Conservation (phyloP, 805 yeast species). For the Sugiyamaella valdiviana region DNA sequence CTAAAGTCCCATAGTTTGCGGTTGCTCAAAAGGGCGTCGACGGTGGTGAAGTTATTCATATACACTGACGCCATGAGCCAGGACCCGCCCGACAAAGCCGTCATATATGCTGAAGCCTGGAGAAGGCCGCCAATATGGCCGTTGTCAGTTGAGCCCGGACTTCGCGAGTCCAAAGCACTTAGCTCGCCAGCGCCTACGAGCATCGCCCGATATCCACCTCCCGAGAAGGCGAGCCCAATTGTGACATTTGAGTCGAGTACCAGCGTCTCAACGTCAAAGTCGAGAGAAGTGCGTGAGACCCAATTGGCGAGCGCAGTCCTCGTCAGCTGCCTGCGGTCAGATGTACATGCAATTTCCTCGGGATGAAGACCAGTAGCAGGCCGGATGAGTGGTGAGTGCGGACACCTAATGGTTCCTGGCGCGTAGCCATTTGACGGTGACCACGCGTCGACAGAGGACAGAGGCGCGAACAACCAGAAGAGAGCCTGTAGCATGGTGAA, state of each 20-base stretch:
- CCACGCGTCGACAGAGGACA: slow-evolving; percentile 8
- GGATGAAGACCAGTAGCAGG: slow-evolving; percentile 9
- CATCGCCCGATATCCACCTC: slow-evolving; percentile 93
- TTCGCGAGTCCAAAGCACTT: slow-evolving; percentile 70
- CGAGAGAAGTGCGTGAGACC: slow-evolving; percentile 41
- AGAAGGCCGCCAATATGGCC: slow-evolving; percentile 65
- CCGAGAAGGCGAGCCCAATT: slow-evolving; percentile 53
- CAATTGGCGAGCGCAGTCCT: slow-evolving; percentile 36
- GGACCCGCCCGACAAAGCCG: slow-evolving; percentile 78
- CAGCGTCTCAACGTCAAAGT: slow-evolving; percentile 39
- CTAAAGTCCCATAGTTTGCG: slow-evolving; percentile 59
- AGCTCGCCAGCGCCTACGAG: slow-evolving; percentile 74
- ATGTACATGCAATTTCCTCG: slow-evolving; percentile 22
- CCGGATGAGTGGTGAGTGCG: slow-evolving; percentile 20
- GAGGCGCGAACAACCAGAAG: neutral
- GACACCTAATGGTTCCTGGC: slow-evolving; percentile 39
- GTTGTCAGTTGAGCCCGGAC: slow-evolving; percentile 40
- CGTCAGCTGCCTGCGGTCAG: slow-evolving; percentile 14
- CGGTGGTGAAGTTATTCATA: slow-evolving; percentile 63
- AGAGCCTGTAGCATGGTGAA: too few species aligned
- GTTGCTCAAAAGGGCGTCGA: slow-evolving; percentile 47
- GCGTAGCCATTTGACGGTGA: slow-evolving; percentile 38
- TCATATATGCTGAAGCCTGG: slow-evolving; percentile 59
- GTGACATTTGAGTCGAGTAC: slow-evolving; percentile 19
- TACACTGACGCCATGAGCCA: slow-evolving; percentile 70